Base-by-base conservation (phyloP, 345 rosid genomes). In the Noccaea bulbosa region DNA sequence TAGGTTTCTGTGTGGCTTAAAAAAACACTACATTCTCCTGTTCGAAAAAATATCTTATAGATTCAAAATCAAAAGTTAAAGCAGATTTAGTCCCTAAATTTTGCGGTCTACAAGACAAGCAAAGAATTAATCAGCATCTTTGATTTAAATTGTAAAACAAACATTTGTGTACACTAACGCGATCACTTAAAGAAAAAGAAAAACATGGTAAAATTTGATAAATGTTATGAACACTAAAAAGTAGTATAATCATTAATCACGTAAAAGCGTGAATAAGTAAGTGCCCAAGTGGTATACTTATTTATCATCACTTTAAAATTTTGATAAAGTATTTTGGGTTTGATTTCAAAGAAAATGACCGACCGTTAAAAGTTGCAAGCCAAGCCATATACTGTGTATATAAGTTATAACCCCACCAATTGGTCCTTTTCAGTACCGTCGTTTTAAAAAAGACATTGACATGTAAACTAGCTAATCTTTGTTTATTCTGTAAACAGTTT, bases 401-500 rank as follows among this genome's bases (percentile, higher is more conserved):
- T 17, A n/a, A n/a, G n/a, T n/a, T n/a, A n/a, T n/a, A 33, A 55
- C 16, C 59, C 20, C 35, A 55, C 24, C 12, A 27, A 47, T 16
- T 47, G 53, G 66, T 65, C 44, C n/a, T 56, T 65, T 65, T 62
- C 69, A 62, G 8, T 22, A 62, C 50, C 10, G 11, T 60, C 35
- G 3, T 61, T 62, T 24, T 12, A 34, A 64, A 37, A 44, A 38
- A 64, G 8, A 64, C 35, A 27, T 27, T 43, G 15, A 47, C 59
- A 47, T 48, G 47, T 32, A 6, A 24, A 71, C 34, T 39, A 51
- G 16, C 58, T 74, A 59, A 43, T n/a, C 34, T 56, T 55, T 65
- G 32, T 57, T 66, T 65, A 67, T 74, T 67, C 35, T 22, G 66
- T 41, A 66, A 40, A 57, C 37, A 43, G 59, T 41, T 20, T 20